Base-by-base conservation (phyloP, 1,284 basidiomycete genomes). In the Pyrrhoderma noxium region DNA sequence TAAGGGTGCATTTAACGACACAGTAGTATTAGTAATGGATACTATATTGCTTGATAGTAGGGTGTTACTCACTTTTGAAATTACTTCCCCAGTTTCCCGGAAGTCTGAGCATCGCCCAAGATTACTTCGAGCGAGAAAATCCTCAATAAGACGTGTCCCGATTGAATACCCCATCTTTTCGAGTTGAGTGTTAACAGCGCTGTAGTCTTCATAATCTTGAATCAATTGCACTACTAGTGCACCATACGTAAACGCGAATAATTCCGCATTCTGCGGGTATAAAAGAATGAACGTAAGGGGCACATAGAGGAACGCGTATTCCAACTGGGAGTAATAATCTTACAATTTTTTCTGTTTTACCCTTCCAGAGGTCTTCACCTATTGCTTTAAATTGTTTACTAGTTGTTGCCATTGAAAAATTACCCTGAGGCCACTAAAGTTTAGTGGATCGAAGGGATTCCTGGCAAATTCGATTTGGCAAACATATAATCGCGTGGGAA, bases 91-190 rank as follows among this genome's bases (percentile, higher is more conserved):
- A 0, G 92, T 90, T 65, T 98, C 94, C 56, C 81, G 77, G 63
- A 99, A 97, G 65, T 96, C 91, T 18, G 81, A 71, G 67, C 96
- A 99, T 57, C 89, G 75, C 23, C 87, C 89, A 23, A 94, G 67
- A 16, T 77, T 82, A 52, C 92, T 93, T 58, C 92, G 82, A 4
- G 96, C 95, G 45, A 99, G 76, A 61, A 99, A 97, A 67, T 99
- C 96, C 66, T 99, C 96, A 57, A 99, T 95, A 50, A 99, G 73
- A 39, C 96, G 76, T 23, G 87, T 95, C 31, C 96, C 96, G 58
- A 99, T 99, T 67, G 95, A 97, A 70, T 97, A 97, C 2, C 96
- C 96, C 95, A 97, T 98, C 64, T 82, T 82, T 59, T 89, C 86
- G 2, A 89, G 78, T 62, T 89, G 85, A 61, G 84, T 86, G 66